phyloP scores from a whole-genome alignment of 441 rosid genomes.

The Euphorbia celastroides region DNA sequence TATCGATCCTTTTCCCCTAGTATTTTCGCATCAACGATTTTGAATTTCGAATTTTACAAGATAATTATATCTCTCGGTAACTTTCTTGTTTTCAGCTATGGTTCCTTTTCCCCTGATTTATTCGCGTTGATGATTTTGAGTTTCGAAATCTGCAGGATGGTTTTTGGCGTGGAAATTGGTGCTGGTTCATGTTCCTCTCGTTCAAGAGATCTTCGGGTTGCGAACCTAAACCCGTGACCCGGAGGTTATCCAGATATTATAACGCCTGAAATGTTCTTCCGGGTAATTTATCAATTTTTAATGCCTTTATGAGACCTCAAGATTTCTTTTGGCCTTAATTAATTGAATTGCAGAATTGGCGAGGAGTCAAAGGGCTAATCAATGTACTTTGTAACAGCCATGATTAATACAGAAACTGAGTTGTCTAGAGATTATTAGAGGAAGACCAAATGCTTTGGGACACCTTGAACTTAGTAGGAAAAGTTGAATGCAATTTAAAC shows the following conservation, averaged over 20 bases:
- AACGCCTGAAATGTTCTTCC: slow-evolving; percentile 20
- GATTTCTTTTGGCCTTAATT: not conserved
- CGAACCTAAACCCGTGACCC: slow-evolving; percentile 43
- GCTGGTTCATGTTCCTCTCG: slow-evolving; percentile 72
- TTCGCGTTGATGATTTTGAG: not conserved
- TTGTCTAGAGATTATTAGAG: no score
- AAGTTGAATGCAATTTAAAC: no score
- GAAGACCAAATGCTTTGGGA: no score
- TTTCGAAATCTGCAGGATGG: slow-evolving; percentile 50
- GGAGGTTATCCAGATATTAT: slow-evolving; percentile 50
- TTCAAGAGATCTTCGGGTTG: slow-evolving; percentile 75
- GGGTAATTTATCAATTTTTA: slow-evolving; percentile 20
- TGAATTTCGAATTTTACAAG: no score
- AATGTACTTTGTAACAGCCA: no score
- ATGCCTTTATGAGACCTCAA: no score
- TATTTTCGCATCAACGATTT: no score
- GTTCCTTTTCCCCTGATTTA: no score
- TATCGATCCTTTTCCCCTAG: not conserved
- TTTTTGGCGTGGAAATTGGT: slow-evolving; percentile 76
- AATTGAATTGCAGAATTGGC: not conserved
- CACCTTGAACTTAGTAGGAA: no score
- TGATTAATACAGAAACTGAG: no score
- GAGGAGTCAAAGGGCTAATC: not conserved
- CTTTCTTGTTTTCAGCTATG: no score
- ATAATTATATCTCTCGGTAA: no score